Conservation (phyloP, 768 basidiomycete species). For the Hygrocybe coccinea region DNA sequence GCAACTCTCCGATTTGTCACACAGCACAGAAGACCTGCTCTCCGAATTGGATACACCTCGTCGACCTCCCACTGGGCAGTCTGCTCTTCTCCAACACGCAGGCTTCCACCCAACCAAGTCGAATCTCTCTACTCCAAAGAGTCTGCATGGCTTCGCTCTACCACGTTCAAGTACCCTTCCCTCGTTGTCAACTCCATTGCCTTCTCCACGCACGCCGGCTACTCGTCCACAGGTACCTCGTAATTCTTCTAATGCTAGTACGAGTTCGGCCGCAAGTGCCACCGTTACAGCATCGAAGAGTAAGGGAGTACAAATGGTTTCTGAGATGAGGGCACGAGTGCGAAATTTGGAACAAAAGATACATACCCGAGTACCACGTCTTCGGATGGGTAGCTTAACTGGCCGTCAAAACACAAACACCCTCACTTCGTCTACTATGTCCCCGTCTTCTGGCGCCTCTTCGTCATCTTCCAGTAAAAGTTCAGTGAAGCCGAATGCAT, state of each 20-base stretch:
- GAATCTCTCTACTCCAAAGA: slow-evolving; percentile 37
- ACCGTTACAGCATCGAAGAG: slow-evolving; percentile 51
- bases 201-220: slow-evolving; percentile 46
- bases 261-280: slow-evolving; percentile 37
- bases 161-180: slow-evolving; percentile 57
- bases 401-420: slow-evolving; percentile 44
- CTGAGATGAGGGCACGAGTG: slow-evolving; percentile 84
- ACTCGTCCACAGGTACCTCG: slow-evolving; percentile 33
- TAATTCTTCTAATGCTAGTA: slow-evolving; percentile 37
- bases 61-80: slow-evolving; percentile 38
- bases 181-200: slow-evolving; percentile 39
- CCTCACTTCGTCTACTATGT: slow-evolving; percentile 28
- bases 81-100: slow-evolving; percentile 43
- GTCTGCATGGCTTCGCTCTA: slow-evolving; percentile 38
- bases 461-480: slow-evolving; percentile 37
- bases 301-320: slow-evolving; percentile 88
- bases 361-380: slow-evolving; percentile 77
- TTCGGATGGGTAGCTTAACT: slow-evolving; percentile 76
- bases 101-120: slow-evolving; percentile 41
- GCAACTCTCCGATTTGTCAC: slow-evolving; percentile 52
- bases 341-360: slow-evolving; percentile 81
- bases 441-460: slow-evolving; percentile 30
- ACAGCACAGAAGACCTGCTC: slow-evolving; percentile 37
- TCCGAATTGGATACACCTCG: slow-evolving; percentile 38
- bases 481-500: slow-evolving; percentile 32